Evolutionary conservation across 768 basidiomycete species (phyloP), one percentile per base, ranked within the genome.

Genomic region (Cystobasidiopsis lactophilus): DNA sequence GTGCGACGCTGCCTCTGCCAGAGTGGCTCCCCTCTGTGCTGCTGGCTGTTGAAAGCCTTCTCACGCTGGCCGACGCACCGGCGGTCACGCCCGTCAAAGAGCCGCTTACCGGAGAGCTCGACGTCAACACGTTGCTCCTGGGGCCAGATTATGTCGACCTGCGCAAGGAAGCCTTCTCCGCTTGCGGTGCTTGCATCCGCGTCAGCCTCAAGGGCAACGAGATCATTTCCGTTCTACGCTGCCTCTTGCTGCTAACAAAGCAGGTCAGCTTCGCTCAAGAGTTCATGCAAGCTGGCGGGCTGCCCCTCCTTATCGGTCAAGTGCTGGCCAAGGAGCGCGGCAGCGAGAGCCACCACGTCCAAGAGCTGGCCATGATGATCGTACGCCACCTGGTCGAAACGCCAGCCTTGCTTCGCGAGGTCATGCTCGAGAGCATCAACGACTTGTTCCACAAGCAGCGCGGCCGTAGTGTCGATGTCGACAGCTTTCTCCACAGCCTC

Each of bases 311-410:
- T 19, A 78, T 91, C 67, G 71, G 73, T 51, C 75, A 78, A 29
- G 70, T 88, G 58, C 58, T 75, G 58, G 67, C 70, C 18, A 68
- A 72, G 3, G 69, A 77, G 0, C 75, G 78, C 9, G 56, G 66
- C 2, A 64, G 63, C 23, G 78, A 80, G 19, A 80, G 78, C 57
- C 84, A 35, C 9, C 33, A 35, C 7, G 33, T 7, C 16, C 33
- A 85, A 43, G 77, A 82, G 0, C 85, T 86, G 65, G 75, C 86
- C 51, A 77, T 79, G 39, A 82, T 80, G 61, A 81, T 95, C 56
- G 70, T 95, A n/a, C 80, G 93, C 5, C 93, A 98, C 63, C 68
- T 85, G 50, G 76, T 89, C 46, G 93, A 98, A 67, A 84, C 88
- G 57, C 61, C 71, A 2, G 63, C 68, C 2, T 74, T 73, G 7